Evolutionary conservation across 345 rosid species (phyloP), one percentile per base, ranked within the genome.

Genomic region (Ceriops decandra): DNA sequence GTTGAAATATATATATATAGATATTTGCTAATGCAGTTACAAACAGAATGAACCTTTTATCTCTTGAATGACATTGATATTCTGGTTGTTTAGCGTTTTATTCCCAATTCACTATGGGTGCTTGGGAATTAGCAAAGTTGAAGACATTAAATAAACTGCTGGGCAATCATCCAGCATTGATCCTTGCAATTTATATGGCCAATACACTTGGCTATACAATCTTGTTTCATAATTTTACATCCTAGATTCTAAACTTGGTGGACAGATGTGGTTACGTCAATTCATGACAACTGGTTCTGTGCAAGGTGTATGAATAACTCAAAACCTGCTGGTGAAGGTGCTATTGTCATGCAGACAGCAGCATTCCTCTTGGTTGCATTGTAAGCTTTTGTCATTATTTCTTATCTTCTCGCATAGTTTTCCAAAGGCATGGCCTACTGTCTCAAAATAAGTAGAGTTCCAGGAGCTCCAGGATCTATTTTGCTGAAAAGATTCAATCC

Each of bases 271-370:
- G 85, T 89, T 28, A 90, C 93, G n/a, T 84, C 97, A 7, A 71
- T 87, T 64, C 87, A 90, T 36, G 96, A 93, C 78, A 86, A 78
- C 19, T 89, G 96, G 92, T 90, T 93, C 63, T 81, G 74, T 65
- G 92, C 97, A 61, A 87, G 98, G 76, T 90, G 90, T 74, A 56
- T 90, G 71, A 85, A 87, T 77, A 60, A 92, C 5, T 66, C 76
- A 16, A 84, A 82, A 35, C 82, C 90, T 62, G 76, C 86, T 62
- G 97, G 96, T 63, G 97, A 90, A 87, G 97, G 98, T 62, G 92
- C 80, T 67, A 84, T 93, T 52, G 85, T 90, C 70, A 78, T 87
- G 82, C 97, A 87, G 81, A 86, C 96, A 0, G 69, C 85, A 5
- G 80, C 80, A 9, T 83, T 85, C 59, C 71, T 93, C 35, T 72